Percentiles rank a stretch among this genome's conserved stretches.
These are phyloP conservation scores for Daldinia concentrica DNA, from an alignment of 495 filamentous ascomycete genomes.

Conservation along the genomic window DNA sequence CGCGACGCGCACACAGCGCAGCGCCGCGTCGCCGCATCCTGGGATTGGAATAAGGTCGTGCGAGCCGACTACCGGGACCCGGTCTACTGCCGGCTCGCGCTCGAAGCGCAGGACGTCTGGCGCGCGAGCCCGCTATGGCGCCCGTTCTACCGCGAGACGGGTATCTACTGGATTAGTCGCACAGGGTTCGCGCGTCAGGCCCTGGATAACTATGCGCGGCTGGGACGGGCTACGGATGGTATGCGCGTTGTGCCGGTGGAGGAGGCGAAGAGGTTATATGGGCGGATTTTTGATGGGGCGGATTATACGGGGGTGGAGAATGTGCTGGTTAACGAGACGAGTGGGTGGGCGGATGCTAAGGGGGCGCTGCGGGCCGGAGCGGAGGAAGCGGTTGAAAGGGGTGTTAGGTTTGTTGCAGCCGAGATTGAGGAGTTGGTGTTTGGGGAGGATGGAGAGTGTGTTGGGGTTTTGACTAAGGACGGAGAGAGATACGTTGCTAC, in stretches of 20 bases:
- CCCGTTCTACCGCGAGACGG: slow-evolving; percentile 66
- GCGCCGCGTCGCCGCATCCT: slow-evolving; percentile 63
- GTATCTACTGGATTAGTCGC: slow-evolving; percentile 62
- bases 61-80: slow-evolving; percentile 71
- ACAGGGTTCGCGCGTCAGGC: slow-evolving; percentile 58
- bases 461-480: slow-evolving; percentile 55
- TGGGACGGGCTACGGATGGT: slow-evolving; percentile 53
- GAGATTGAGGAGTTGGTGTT: slow-evolving; percentile 59
- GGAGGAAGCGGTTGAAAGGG: slow-evolving; percentile 56
- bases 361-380: slow-evolving; percentile 59
- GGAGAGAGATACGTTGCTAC: slow-evolving; percentile 56
- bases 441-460: slow-evolving; percentile 52
- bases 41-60: slow-evolving; percentile 74
- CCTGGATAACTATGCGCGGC: slow-evolving; percentile 59
- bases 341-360: slow-evolving; percentile 71
- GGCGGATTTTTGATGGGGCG: slow-evolving; percentile 61
- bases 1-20: slow-evolving; percentile 56
- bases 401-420: slow-evolving; percentile 62
- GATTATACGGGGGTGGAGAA: slow-evolving; percentile 63
- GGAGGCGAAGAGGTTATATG: slow-evolving; percentile 57
- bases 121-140: slow-evolving; percentile 61
- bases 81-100: slow-evolving; percentile 64
- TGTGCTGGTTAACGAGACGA: slow-evolving; percentile 59
- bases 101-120: slow-evolving; percentile 66
- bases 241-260: slow-evolving; percentile 53